Evolutionary conservation across 192 early-diverging fungal genomes (phyloP), one percentile per base, ranked within the genome.

Genomic region (Irineochytrium annulatum): DNA sequence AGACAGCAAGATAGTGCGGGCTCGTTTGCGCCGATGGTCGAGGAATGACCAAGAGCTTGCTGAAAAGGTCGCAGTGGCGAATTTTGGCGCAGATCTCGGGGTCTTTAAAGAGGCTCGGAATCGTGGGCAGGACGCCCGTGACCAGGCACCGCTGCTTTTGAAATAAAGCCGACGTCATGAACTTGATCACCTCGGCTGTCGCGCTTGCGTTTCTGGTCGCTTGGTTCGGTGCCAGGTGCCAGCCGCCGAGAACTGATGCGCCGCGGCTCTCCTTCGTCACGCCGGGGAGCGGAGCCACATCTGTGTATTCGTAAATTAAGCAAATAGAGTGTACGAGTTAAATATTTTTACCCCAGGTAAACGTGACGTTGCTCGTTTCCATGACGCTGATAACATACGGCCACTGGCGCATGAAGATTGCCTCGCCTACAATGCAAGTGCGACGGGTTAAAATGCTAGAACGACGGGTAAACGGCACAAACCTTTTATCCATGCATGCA

Each of bases 221-320:
- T 30, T 71, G 68, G 52, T n/a, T 60, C 5, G 60, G 33, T 2
- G 43, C 69, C 16, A 71, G n/a, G 8, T 71, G 55, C 57, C 63
- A 71, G 2, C 69, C 69, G 17, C 68, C 69, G 1, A 71, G 63
- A n/a, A 64, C 37, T n/a, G 35, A 19, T 13, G 27, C 61, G 30
- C 17, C n/a, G n/a, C n/a, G n/a, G n/a, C n/a, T n/a, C n/a, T n/a
- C n/a, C n/a, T n/a, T n/a, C n/a, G n/a, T n/a, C n/a, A n/a, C n/a
- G n/a, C n/a, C n/a, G n/a, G n/a, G n/a, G n/a, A n/a, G n/a, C n/a
- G n/a, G n/a, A n/a, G n/a, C n/a, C n/a, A n/a, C n/a, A n/a, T n/a
- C n/a, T n/a, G n/a, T n/a, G n/a, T n/a, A n/a, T n/a, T n/a, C n/a
- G n/a, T n/a, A n/a, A n/a, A n/a, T n/a, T n/a, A n/a, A n/a, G n/a